A percentile compares a stretch with the other conserved stretches of the same genome.
phyloP scores from a whole-genome alignment of 495 filamentous ascomycete genomes.

The Lophium mytilinum region DNA sequence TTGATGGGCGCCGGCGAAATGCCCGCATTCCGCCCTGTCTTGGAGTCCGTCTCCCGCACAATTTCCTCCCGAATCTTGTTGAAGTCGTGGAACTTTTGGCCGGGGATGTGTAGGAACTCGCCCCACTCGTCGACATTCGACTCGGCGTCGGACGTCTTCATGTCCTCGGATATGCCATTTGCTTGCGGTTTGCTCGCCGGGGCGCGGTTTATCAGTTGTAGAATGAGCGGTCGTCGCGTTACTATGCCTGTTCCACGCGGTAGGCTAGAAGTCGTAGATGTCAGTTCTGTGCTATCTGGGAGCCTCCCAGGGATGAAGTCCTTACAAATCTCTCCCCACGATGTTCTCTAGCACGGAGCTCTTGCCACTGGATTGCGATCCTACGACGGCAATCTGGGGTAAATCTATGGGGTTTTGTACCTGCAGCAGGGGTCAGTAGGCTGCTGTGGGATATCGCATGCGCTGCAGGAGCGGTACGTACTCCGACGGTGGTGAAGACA shows the following conservation, averaged over 20 bases:
- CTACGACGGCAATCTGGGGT: constrained; percentile 97
- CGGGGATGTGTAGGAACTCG: constrained; percentile 97
- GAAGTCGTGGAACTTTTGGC: constrained; percentile 98
- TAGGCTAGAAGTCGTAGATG: constrained; percentile 50
- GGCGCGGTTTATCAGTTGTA: constrained; percentile 93
- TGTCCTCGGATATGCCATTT: constrained; percentile 70
- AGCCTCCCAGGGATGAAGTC: constrained; percentile 1
- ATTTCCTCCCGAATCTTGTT: constrained; percentile 99
- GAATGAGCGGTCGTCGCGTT: constrained; percentile 87
- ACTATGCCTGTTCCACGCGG: constrained; percentile 98
- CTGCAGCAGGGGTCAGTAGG: constrained; percentile 36
- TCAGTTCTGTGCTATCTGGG: background rate
- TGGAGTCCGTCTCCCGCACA: constrained; percentile 88
- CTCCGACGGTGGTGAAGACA: constrained; percentile 97
- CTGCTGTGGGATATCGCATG: background rate
- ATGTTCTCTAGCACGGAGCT: constrained; percentile 99
- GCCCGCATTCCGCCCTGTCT: constrained; percentile 92
- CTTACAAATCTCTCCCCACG: constrained; percentile 96
- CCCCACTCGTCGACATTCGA: constrained; percentile 95
- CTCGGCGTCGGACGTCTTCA: constrained; percentile 68
- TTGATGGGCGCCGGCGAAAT: constrained; percentile 97
- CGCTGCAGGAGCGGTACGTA: constrained; percentile 42
- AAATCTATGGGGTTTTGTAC: constrained; percentile 98
- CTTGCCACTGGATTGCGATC: constrained; percentile 98
- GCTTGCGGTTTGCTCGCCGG: constrained; percentile 44